A percentile compares a stretch with the other conserved stretches of the same genome.
Evolutionary conservation across 306 rosid species (phyloP).

Genomic region (Acacia acuminata): DNA sequence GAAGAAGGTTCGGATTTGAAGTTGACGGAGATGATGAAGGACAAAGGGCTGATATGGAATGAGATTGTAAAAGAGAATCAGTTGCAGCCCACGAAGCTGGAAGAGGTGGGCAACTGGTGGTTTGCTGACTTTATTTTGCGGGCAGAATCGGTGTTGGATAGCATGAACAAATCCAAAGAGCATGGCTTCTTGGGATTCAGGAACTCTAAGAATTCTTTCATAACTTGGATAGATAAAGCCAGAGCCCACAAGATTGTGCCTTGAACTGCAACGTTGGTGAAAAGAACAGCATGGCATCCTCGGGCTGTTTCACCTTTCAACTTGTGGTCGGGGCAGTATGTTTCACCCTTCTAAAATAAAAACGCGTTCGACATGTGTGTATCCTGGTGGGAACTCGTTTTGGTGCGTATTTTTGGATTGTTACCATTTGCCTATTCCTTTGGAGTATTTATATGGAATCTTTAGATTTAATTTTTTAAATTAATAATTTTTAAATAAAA

Average conservation of each 20-base stretch:
- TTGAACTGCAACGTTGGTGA: background rate
- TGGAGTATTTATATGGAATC: too few species aligned
- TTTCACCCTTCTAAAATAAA: background rate
- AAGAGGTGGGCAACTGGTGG: slow-evolving; percentile 65
- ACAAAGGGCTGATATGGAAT: slow-evolving; percentile 52
- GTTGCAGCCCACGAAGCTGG: slow-evolving; percentile 40
- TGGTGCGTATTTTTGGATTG: too few species aligned
- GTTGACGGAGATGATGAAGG: slow-evolving; percentile 58
- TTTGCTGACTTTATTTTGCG: slow-evolving; percentile 37
- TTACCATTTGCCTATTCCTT: too few species aligned
- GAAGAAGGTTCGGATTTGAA: slow-evolving; percentile 38
- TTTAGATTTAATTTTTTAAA: too few species aligned
- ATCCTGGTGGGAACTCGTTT: too few species aligned
- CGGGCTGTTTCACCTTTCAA: background rate
- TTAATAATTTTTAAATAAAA: too few species aligned
- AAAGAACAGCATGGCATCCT: too few species aligned
- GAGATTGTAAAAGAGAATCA: slow-evolving; percentile 59
- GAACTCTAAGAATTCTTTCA: slow-evolving; percentile 53
- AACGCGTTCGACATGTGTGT: too few species aligned
- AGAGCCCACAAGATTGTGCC: slow-evolving; percentile 61
- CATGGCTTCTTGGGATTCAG: slow-evolving; percentile 71
- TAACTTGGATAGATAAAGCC: slow-evolving; percentile 51
- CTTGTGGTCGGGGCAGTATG: background rate
- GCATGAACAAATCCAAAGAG: slow-evolving; percentile 69
- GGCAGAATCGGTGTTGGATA: slow-evolving; percentile 23